Evolutionary conservation across 2,329 filamentous ascomycete genomes (phyloP).

Genomic region (Torrubiella hemipterigena): DNA sequence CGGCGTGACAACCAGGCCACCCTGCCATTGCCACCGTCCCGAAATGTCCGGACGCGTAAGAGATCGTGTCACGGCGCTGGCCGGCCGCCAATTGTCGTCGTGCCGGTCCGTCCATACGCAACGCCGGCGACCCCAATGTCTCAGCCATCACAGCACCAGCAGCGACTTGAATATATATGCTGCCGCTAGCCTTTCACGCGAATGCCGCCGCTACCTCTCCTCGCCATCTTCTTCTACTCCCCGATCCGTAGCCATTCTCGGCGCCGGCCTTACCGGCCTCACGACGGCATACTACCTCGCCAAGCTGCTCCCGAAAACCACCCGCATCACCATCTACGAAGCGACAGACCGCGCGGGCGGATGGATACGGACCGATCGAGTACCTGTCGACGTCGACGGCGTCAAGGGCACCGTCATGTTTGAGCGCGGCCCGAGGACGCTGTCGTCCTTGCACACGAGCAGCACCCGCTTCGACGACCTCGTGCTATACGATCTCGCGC

Average conservation of each 20-base stretch:
- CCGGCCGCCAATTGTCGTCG: no score
- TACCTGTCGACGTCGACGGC: constrained; percentile 45
- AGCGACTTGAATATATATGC: no score
- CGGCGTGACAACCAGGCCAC: no score
- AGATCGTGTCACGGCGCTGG: no score
- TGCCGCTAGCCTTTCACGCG: no score
- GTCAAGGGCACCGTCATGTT: constrained; percentile 51
- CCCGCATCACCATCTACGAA: constrained; percentile 75
- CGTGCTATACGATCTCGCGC: constrained; percentile 51
- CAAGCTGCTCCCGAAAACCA: constrained; percentile 47
- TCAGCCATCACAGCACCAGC: background rate
- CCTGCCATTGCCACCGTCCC: no score
- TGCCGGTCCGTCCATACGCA: no score
- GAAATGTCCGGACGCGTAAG: no score
- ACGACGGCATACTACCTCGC: constrained; percentile 67
- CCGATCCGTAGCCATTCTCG: constrained; percentile 58
- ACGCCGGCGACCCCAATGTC: no score
- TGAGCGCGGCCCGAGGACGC: constrained; percentile 72
- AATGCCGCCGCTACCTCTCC: constrained; percentile 9
- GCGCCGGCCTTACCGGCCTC: constrained; percentile 75
- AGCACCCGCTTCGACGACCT: constrained; percentile 43
- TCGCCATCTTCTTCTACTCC: no score
- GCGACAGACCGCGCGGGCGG: constrained; percentile 59
- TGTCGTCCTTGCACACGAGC: constrained; percentile 40
- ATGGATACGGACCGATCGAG: constrained; percentile 62